These are phyloP conservation scores for Suhomyces guaymorum DNA, from an alignment of 1,139 yeast genomes.

Conservation along the genomic window DNA sequence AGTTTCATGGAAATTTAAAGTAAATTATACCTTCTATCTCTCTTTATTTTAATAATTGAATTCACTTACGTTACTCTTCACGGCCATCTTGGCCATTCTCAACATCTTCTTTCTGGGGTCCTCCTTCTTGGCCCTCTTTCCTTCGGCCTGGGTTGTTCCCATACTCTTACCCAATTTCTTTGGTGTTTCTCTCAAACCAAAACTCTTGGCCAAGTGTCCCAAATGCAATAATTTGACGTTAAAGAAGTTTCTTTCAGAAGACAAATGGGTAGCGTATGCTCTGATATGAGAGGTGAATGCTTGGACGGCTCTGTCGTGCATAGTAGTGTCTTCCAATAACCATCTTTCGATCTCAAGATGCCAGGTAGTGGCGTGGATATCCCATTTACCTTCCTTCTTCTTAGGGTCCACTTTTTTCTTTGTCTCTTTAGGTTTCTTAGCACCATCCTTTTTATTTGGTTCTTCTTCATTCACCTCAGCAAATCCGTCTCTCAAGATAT, in stretches of 20 bases:
- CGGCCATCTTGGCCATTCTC: conserved; percentile 72
- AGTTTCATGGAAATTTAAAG: too few species aligned
- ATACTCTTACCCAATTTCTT: conserved; percentile 59
- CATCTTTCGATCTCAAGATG: conserved; percentile 88
- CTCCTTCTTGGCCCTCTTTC: conserved; percentile 48
- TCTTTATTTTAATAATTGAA: conserved; percentile 54
- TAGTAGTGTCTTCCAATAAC: conserved; percentile 66
- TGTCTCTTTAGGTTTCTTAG: too few species aligned
- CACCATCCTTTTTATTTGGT: too few species aligned
- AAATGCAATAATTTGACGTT: conserved; percentile 80
- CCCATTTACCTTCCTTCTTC: conserved; percentile 64
- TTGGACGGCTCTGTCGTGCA: conserved; percentile 63
- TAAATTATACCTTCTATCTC: too few species aligned
- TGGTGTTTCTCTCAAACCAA: conserved; percentile 93
- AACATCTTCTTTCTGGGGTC: conserved; percentile 72
- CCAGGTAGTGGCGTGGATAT: conserved; percentile 94
- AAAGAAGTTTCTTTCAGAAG: conserved; percentile 74
- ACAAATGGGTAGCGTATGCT: conserved; percentile 95
- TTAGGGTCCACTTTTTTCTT: conserved; percentile 27
- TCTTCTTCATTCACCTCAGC: conserved; percentile 31
- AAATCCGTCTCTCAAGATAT: conserved; percentile 60
- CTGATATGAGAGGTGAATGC: conserved; percentile 88
- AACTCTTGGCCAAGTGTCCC: conserved; percentile 94
- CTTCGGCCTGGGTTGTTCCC: conserved; percentile 25
- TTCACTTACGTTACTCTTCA: conserved; percentile 63